phyloP scores from a whole-genome alignment of 805 yeast species.

The Tetrapisispora taiwanensis region DNA sequence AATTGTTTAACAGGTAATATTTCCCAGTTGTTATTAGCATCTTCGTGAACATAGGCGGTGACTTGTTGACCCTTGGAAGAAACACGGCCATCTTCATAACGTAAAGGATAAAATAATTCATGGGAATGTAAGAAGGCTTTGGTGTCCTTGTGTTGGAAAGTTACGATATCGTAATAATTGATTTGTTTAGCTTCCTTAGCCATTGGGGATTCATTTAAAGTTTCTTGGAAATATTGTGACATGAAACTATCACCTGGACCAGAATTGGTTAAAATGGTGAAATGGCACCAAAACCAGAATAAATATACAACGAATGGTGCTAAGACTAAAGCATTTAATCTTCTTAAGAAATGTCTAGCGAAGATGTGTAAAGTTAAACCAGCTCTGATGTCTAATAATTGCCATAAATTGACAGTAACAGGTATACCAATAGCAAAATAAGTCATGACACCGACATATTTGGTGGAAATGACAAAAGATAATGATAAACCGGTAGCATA shows the following conservation, averaged over 20 bases:
- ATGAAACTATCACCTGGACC: conserved; percentile 95
- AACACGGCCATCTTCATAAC: conserved; percentile 93
- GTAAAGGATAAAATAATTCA: conserved; percentile 60
- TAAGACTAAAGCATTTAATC: conserved; percentile 61
- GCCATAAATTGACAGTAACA: conserved; percentile 82
- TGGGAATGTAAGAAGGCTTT: conserved; percentile 80
- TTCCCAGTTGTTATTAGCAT: conserved; percentile 75
- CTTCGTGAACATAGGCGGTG: conserved; percentile 47
- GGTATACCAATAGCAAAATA: conserved; percentile 81
- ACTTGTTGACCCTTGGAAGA: conserved; percentile 94
- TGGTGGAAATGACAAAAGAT: conserved; percentile 88
- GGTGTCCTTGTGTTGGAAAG: conserved; percentile 74
- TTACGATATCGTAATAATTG: conserved; percentile 65
- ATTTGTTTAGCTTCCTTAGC: conserved; percentile 62
- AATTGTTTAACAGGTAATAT: conserved; percentile 52
- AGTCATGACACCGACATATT: conserved; percentile 92
- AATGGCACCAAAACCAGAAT: conserved; percentile 88
- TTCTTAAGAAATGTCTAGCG: conserved; percentile 60
- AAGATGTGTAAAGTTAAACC: conserved; percentile 53
- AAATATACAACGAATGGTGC: conserved; percentile 76
- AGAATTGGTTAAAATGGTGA: conserved; percentile 66
- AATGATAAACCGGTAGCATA: conserved; percentile 71
- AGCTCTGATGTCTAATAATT: conserved; percentile 57
- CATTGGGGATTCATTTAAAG: conserved; percentile 72
- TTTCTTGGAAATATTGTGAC: conserved; percentile 93